A percentile compares a stretch with the other conserved stretches of the same genome.
phyloP scores from a whole-genome alignment of 208 protist species.

The Leishmania arabica region DNA sequence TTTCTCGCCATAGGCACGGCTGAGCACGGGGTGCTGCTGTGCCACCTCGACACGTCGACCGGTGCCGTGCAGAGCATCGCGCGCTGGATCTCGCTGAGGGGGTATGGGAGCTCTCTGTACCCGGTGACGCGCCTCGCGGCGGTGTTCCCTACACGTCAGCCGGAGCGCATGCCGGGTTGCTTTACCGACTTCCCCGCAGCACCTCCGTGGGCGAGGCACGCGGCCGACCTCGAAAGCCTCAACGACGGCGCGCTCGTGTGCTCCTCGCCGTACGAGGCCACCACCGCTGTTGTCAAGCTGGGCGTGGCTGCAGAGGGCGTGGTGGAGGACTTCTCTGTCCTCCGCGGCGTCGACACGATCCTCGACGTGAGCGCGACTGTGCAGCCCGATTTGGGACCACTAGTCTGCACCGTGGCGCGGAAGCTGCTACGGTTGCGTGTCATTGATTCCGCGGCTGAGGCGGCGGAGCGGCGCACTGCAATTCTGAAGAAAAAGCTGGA shows the following conservation, averaged over 20 bases:
- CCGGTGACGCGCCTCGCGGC: slow-evolving; percentile 54
- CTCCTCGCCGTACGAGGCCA: slow-evolving; percentile 53
- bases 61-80: slow-evolving; percentile 33
- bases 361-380: slow-evolving; percentile 19
- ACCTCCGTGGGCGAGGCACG: slow-evolving; percentile 24
- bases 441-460: background rate
- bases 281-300: slow-evolving; percentile 40
- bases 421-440: slow-evolving; percentile 13
- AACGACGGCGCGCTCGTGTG: slow-evolving; percentile 48
- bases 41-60: slow-evolving; percentile 31
- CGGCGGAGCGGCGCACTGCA: background rate
- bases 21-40: slow-evolving; percentile 69
- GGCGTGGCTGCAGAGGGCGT: slow-evolving; percentile 27
- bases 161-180: background rate
- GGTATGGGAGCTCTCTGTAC: slow-evolving; percentile 48
- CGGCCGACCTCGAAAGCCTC: slow-evolving; percentile 27
- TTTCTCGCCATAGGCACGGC: slow-evolving; percentile 75
- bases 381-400: slow-evolving; percentile 10
- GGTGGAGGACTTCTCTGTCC: slow-evolving; percentile 24
- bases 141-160: slow-evolving; percentile 36
- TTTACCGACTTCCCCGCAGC: background rate
- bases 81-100: slow-evolving; percentile 40
- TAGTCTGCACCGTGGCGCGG: slow-evolving; percentile 20
- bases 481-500: background rate
- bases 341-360: slow-evolving; percentile 15